Conservation (phyloP, 73 alveolate genomes). For the Breviolum minutum region DNA sequence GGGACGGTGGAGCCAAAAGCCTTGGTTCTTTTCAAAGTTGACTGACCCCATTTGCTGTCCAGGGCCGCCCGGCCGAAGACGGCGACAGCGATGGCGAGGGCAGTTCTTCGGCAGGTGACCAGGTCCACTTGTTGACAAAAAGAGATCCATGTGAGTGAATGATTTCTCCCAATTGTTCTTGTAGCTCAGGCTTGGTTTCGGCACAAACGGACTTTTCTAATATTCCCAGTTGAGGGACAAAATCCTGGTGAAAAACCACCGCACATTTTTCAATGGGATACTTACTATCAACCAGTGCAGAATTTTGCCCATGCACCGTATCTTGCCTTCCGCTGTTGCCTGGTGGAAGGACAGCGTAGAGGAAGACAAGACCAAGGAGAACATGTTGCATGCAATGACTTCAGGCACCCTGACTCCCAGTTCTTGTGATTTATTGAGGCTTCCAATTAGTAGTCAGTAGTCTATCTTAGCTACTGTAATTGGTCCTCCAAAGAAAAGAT, state of each 20-base stretch:
- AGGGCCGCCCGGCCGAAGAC: constrained; percentile 18
- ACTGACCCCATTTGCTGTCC: not conserved
- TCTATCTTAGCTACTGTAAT: not conserved
- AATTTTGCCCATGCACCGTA: no score
- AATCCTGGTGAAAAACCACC: no score
- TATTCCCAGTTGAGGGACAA: no score
- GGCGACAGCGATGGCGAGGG: not conserved
- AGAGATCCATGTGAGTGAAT: not conserved
- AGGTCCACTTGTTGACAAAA: not conserved
- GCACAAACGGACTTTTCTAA: no score
- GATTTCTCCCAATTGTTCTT: not conserved
- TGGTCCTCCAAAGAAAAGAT: not conserved
- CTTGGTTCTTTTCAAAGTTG: no score
- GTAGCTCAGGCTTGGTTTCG: no score
- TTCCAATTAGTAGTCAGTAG: not conserved
- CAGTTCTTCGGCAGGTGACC: not conserved
- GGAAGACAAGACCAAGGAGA: constrained; percentile 55
- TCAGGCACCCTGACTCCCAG: not conserved
- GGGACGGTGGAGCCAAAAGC: no score
- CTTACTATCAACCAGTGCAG: no score
- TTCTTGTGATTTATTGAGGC: not conserved
- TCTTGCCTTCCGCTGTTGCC: not conserved
- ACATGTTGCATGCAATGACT: constrained; percentile 63
- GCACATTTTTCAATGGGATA: no score
- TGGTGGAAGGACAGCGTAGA: not conserved